phyloP scores from a whole-genome alignment of 345 rosid genomes.

The Sapria himalayana region DNA sequence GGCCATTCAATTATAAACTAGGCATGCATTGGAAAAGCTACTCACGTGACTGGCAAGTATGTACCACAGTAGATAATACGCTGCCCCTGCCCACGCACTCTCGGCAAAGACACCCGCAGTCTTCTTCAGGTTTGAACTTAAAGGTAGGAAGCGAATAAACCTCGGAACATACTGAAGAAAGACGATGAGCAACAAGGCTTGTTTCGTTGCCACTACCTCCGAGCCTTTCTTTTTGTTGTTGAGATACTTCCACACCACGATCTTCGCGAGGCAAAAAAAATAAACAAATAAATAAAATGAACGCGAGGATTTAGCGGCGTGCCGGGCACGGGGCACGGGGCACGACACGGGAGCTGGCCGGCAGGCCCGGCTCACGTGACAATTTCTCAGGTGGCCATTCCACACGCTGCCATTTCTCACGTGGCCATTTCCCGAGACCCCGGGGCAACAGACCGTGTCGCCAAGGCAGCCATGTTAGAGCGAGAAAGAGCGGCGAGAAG shows the following conservation, averaged over 20 bases:
- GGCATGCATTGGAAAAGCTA: not conserved
- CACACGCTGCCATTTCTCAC: too few relatives aligned
- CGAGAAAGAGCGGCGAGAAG: not conserved
- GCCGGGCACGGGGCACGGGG: too few relatives aligned
- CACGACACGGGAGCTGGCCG: too few relatives aligned
- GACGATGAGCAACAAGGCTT: slow-evolving; percentile 30
- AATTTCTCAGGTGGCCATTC: too few relatives aligned
- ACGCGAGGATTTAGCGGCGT: too few relatives aligned
- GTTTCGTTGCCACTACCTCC: slow-evolving; percentile 38
- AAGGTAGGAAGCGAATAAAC: slow-evolving; percentile 45
- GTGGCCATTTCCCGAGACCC: too few relatives aligned
- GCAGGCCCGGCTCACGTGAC: too few relatives aligned
- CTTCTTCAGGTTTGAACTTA: slow-evolving; percentile 67
- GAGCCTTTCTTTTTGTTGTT: slow-evolving; percentile 26
- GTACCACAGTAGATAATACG: slow-evolving; percentile 80
- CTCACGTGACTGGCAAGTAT: slow-evolving; percentile 80
- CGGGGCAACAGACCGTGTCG: too few relatives aligned
- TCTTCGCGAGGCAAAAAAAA: slow-evolving; percentile 22
- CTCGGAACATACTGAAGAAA: slow-evolving; percentile 65
- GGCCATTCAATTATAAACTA: too few relatives aligned
- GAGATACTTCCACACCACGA: slow-evolving; percentile 54
- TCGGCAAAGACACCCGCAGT: slow-evolving; percentile 71
- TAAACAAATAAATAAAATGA: not conserved
- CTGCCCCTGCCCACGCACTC: slow-evolving; percentile 68
- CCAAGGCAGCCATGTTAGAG: too few relatives aligned